phyloP scores from a whole-genome alignment of 2,329 filamentous ascomycete genomes.

The Emericellopsis atlantica region DNA sequence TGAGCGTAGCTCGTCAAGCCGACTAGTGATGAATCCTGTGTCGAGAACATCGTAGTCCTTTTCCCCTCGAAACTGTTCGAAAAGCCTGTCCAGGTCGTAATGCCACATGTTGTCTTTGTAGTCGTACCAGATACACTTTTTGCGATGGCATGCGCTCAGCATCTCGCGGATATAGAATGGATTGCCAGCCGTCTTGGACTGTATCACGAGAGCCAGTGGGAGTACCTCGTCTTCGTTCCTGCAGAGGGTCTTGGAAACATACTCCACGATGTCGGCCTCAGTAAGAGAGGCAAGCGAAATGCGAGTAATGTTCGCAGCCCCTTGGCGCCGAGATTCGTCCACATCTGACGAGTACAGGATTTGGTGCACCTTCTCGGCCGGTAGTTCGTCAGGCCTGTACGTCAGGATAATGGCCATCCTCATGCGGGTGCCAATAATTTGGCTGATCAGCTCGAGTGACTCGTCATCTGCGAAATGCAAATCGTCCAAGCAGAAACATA shows the following conservation, averaged over 20 bases:
- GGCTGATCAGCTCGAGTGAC: conserved; percentile 69
- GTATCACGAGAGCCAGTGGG: conserved; percentile 70
- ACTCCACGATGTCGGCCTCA: conserved; percentile 71
- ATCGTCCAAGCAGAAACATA: conserved; percentile 82
- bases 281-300: conserved; percentile 61
- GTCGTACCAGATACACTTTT: conserved; percentile 82
- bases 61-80: conserved; percentile 70
- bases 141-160: conserved; percentile 74
- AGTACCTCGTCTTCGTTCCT: conserved; percentile 59
- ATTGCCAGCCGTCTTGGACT: conserved; percentile 80
- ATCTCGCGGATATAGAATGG: conserved; percentile 89
- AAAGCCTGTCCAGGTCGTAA: conserved; percentile 75
- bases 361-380: conserved; percentile 38
- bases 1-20: conserved; percentile 62
- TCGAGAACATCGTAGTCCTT: conserved; percentile 70
- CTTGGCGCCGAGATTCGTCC: conserved; percentile 33
- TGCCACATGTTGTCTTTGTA: conserved; percentile 75
- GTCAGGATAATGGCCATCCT: conserved; percentile 76
- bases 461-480: conserved; percentile 85
- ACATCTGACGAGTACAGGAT: conserved; percentile 41
- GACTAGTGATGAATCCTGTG: conserved; percentile 68
- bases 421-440: conserved; percentile 66
- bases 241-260: conserved; percentile 72
- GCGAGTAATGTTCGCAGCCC: conserved; percentile 48
- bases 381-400: conserved; percentile 54